phyloP scores from a whole-genome alignment of 495 filamentous ascomycete species.

The Trichoderma parareesei region DNA sequence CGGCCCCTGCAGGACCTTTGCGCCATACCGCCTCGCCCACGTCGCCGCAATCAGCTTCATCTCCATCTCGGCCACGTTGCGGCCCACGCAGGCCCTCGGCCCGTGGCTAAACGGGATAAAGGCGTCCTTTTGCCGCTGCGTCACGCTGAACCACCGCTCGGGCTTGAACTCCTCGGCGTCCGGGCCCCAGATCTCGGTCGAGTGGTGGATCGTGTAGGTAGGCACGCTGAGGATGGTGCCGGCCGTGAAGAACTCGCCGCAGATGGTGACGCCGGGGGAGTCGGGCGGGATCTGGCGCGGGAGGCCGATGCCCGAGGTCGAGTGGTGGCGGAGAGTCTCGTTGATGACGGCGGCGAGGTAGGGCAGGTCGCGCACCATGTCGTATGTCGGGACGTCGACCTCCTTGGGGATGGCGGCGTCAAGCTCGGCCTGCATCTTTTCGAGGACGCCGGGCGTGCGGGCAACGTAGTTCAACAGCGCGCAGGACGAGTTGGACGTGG shows the following conservation, averaged over 20 bases:
- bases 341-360: slow-evolving; percentile 76
- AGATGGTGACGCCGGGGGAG: slow-evolving; percentile 35
- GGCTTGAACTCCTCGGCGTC: slow-evolving; percentile 73
- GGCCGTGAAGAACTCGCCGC: slow-evolving; percentile 58
- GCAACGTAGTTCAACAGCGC: slow-evolving; percentile 73
- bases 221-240: slow-evolving; percentile 78
- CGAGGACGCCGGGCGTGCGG: slow-evolving; percentile 60
- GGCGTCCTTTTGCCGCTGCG: slow-evolving; percentile 59
- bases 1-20: slow-evolving; percentile 58
- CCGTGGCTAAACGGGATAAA: slow-evolving; percentile 85
- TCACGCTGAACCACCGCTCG: slow-evolving; percentile 63
- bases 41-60: slow-evolving; percentile 71
- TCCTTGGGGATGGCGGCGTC: slow-evolving; percentile 57
- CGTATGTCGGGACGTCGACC: slow-evolving; percentile 58
- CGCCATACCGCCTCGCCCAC: slow-evolving; percentile 69
- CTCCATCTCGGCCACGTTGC: slow-evolving; percentile 93
- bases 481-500: slow-evolving; percentile 83
- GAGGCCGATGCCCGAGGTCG: slow-evolving; percentile 80
- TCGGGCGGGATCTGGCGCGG: slow-evolving; percentile 68
- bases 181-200: slow-evolving; percentile 69
- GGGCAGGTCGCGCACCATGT: slow-evolving; percentile 64
- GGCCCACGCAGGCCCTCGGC: slow-evolving; percentile 71
- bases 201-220: slow-evolving; percentile 82
- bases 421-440: slow-evolving; percentile 62
- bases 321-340: slow-evolving; percentile 86